phyloP scores from a whole-genome alignment of 2,329 filamentous ascomycete genomes.

The Penicillium sp. region DNA sequence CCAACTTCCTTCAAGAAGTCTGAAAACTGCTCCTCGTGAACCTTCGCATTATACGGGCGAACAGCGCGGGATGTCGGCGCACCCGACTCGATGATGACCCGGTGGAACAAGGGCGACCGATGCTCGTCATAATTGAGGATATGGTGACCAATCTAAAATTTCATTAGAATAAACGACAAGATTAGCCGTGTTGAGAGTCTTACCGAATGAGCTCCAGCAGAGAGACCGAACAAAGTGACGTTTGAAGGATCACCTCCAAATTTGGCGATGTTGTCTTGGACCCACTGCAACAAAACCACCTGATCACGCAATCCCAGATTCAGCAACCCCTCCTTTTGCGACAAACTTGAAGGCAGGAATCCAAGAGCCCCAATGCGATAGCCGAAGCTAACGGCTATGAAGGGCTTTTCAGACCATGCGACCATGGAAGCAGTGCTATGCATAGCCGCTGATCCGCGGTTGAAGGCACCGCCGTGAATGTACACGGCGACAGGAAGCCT shows the following conservation, averaged over 20 bases:
- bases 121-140: slow-evolving; percentile 53
- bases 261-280: slow-evolving; percentile 25
- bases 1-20: slow-evolving; percentile 43
- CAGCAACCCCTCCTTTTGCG: slow-evolving; percentile 56
- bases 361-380: slow-evolving; percentile 58
- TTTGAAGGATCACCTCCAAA: slow-evolving; percentile 30
- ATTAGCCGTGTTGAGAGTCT: background rate
- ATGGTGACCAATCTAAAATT: slow-evolving; percentile 66
- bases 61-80: slow-evolving; percentile 51
- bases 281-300: slow-evolving; percentile 34
- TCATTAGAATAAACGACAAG: background rate
- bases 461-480: slow-evolving; percentile 45
- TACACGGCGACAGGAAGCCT: slow-evolving; percentile 46
- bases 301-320: slow-evolving; percentile 43
- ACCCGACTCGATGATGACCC: slow-evolving; percentile 51
- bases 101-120: slow-evolving; percentile 43
- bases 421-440: slow-evolving; percentile 66
- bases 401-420: slow-evolving; percentile 51
- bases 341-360: slow-evolving; percentile 63
- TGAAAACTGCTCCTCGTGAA: slow-evolving; percentile 50
- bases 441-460: slow-evolving; percentile 35
- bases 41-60: slow-evolving; percentile 40
- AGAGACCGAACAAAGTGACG: slow-evolving; percentile 43
- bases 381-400: slow-evolving; percentile 49
- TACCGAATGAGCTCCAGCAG: slow-evolving; percentile 52